These are phyloP conservation scores for Corylus avellana DNA, from an alignment of 306 rosid species.

Conservation along the genomic window DNA sequence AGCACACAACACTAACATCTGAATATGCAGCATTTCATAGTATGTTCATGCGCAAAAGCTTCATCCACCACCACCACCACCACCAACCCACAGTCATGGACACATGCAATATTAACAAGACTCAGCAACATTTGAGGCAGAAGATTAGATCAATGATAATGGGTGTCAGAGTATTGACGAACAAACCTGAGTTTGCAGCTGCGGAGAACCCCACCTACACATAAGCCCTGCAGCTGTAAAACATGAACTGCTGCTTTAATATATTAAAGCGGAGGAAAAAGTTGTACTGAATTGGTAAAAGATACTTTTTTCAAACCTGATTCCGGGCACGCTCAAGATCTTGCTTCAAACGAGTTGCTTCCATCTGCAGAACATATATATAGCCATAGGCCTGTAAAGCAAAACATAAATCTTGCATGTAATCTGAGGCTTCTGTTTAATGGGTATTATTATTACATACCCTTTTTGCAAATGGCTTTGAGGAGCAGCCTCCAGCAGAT, in stretches of 20 bases:
- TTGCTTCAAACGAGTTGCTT: constrained; percentile 82
- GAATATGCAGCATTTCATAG: neutral
- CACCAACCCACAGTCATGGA: neutral
- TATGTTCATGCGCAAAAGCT: neutral
- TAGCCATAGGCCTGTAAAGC: constrained; percentile 55
- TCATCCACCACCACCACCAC: neutral
- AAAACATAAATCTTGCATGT: constrained; percentile 20
- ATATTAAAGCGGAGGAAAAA: constrained; percentile 20
- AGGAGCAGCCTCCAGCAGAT: constrained; percentile 78
- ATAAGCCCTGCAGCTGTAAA: constrained; percentile 60
- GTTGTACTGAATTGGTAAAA: constrained; percentile 8
- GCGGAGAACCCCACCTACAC: constrained; percentile 58
- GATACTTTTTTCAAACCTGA: constrained; percentile 54
- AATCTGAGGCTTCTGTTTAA: constrained; percentile 13
- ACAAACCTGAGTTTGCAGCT: constrained; percentile 69
- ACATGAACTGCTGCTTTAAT: constrained; percentile 20
- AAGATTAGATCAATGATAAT: constrained; percentile 18
- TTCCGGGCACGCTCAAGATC: constrained; percentile 72
- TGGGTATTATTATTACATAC: constrained; percentile 37
- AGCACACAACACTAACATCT: neutral
- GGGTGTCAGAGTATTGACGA: constrained; percentile 22
- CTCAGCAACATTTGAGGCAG: constrained; percentile 6
- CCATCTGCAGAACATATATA: constrained; percentile 67
- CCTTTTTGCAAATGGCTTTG: constrained; percentile 93
- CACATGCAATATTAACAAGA: constrained; percentile 17